phyloP scores from a whole-genome alignment of 768 basidiomycete genomes.

The Suillus bovinus region DNA sequence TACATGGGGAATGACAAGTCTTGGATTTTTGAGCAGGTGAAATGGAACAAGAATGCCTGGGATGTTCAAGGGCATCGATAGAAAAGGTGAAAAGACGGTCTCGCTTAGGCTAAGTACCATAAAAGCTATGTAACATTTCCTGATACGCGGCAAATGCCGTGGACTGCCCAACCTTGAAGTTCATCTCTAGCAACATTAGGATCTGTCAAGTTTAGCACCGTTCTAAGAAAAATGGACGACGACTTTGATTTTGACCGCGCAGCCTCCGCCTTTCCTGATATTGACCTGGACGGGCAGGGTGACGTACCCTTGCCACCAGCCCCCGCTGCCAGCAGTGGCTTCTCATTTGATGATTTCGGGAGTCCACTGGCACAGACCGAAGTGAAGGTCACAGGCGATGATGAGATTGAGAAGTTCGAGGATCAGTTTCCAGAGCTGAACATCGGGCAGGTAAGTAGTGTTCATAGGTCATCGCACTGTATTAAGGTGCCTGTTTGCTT shows the following conservation, averaged over 20 bases:
- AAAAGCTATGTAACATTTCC: not conserved
- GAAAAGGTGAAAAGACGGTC: not conserved
- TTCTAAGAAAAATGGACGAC: slow-evolving; percentile 34
- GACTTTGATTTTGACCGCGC: slow-evolving; percentile 82
- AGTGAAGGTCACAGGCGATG: slow-evolving; percentile 82
- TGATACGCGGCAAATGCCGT: slow-evolving; percentile 1
- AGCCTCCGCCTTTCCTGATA: slow-evolving; percentile 84
- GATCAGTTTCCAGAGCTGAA: slow-evolving; percentile 84
- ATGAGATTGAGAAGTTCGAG: slow-evolving; percentile 85
- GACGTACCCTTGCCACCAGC: slow-evolving; percentile 49
- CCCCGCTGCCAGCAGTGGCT: slow-evolving; percentile 41
- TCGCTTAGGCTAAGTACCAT: not conserved
- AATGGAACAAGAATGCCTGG: slow-evolving; percentile 70
- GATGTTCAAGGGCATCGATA: slow-evolving; percentile 69
- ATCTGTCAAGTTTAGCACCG: not conserved
- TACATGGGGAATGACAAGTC: slow-evolving; percentile 66
- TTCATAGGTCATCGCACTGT: not conserved
- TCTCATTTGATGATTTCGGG: slow-evolving; percentile 71
- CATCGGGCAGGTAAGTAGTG: slow-evolving; percentile 40
- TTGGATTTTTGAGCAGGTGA: slow-evolving; percentile 67
- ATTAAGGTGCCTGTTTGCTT: slow-evolving; percentile 14
- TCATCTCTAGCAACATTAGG: not conserved
- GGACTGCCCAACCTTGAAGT: not conserved
- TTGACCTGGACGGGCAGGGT: slow-evolving; percentile 67
- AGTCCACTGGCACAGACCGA: slow-evolving; percentile 41